phyloP scores from a whole-genome alignment of 345 rosid genomes.

The Nasturtium officinale region DNA sequence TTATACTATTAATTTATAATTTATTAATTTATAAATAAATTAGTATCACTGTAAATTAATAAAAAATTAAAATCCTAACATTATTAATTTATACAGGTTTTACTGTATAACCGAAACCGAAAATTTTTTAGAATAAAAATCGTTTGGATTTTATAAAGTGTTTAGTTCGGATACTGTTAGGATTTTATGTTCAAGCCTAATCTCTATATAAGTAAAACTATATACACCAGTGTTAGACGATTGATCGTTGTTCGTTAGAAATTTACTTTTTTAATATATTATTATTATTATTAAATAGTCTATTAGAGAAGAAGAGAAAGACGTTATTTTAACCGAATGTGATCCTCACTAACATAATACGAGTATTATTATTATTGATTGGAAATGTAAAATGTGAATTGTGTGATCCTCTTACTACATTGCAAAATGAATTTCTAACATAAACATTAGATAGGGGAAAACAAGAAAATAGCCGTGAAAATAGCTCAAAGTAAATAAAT shows the following conservation, averaged over 20 bases:
- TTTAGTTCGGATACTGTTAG: too few species aligned
- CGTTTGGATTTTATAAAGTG: too few species aligned
- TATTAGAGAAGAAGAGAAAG: neutral
- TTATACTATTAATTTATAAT: too few species aligned
- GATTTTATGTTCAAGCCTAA: too few species aligned
- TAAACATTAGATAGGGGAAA: neutral
- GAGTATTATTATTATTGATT: conserved; percentile 16
- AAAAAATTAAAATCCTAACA: too few species aligned
- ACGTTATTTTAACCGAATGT: neutral
- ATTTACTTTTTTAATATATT: neutral
- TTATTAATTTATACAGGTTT: too few species aligned
- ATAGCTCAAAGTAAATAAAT: conserved; percentile 11
- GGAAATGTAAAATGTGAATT: conserved; percentile 12
- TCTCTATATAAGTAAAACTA: too few species aligned
- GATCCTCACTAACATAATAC: conserved; percentile 3
- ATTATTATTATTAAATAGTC: too few species aligned
- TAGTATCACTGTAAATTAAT: too few species aligned
- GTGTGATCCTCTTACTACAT: conserved; percentile 11
- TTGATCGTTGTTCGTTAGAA: neutral
- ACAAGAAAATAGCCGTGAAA: conserved; percentile 28
- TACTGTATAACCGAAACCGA: too few species aligned
- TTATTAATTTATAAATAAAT: too few species aligned
- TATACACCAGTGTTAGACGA: neutral
- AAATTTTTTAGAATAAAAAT: too few species aligned
- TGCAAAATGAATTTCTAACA: conserved; percentile 36